Conservation (phyloP, 176 grass and related monocot genomes). For the Eragrostis curvula region DNA sequence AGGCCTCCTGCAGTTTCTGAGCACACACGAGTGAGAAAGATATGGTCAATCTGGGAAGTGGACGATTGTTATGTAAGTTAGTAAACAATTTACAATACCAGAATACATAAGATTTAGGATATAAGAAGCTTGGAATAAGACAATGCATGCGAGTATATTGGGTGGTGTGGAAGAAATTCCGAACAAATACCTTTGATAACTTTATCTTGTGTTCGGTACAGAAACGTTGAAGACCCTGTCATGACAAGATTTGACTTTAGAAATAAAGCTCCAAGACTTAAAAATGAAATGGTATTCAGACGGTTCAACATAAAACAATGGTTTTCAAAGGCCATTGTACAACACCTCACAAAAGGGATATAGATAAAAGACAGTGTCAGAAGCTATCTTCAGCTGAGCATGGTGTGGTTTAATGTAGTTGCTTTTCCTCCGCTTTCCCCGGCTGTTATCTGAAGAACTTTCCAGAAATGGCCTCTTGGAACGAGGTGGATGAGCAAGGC, state of each 20-base stretch:
- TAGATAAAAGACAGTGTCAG: too few relatives aligned
- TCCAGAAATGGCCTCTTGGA: too few relatives aligned
- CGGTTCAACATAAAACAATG: conserved; percentile 3
- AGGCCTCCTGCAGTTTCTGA: conserved; percentile 99
- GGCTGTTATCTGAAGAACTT: too few relatives aligned
- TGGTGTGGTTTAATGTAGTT: too few relatives aligned
- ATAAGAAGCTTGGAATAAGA: conserved; percentile 36
- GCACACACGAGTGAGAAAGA: conserved; percentile 93
- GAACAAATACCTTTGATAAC: conserved; percentile 77
- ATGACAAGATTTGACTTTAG: conserved; percentile 24
- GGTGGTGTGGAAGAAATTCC: neutral
- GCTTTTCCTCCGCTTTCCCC: too few relatives aligned
- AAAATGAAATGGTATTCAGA: neutral
- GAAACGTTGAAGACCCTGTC: conserved; percentile 94
- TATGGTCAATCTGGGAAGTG: conserved; percentile 81
- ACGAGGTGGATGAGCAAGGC: too few relatives aligned
- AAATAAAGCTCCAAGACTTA: neutral
- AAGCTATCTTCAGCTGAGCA: too few relatives aligned
- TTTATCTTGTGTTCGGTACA: conserved; percentile 99
- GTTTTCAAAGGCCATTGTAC: conserved; percentile 9
- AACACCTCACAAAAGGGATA: neutral
- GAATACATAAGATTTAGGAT: conserved; percentile 16
- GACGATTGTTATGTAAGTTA: conserved; percentile 26
- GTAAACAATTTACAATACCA: conserved; percentile 27
- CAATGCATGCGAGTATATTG: neutral